Percentiles rank a stretch among this genome's conserved stretches.
Evolutionary conservation across 495 filamentous ascomycete genomes (phyloP).

Genomic region (Daldinia grandis): DNA sequence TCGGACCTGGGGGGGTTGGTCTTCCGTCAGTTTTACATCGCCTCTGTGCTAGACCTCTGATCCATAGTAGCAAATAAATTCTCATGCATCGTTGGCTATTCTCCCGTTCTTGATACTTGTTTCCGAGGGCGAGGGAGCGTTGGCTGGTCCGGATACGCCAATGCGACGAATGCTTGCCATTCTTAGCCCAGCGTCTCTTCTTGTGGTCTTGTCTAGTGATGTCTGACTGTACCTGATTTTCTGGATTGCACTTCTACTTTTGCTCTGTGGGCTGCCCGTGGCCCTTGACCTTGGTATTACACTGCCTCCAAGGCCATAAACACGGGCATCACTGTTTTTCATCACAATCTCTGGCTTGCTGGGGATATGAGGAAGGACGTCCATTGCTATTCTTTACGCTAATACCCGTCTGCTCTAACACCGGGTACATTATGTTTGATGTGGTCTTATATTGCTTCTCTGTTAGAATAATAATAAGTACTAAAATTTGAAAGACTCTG

Average conservation of each 20-base stretch:
- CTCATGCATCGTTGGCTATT: conserved; percentile 30
- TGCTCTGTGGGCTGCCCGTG: background rate
- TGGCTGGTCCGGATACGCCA: conserved; percentile 20
- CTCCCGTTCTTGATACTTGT: conserved; percentile 4
- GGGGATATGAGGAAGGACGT: conserved; percentile 29
- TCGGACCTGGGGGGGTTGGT: background rate
- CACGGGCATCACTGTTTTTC: conserved; percentile 29
- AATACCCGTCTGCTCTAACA: background rate
- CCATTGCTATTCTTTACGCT: background rate
- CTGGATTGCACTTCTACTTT: conserved; percentile 6
- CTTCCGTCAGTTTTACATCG: conserved; percentile 6
- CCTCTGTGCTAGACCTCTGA: conserved; percentile 4
- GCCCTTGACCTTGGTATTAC: conserved; percentile 29
- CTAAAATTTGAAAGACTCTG: background rate
- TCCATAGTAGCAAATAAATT: conserved; percentile 15
- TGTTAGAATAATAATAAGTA: background rate
- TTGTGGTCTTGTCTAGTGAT: conserved; percentile 1
- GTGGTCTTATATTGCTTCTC: too few relatives aligned
- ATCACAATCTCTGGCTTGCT: conserved; percentile 19
- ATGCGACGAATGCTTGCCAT: background rate
- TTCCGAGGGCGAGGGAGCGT: background rate
- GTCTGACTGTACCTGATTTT: conserved; percentile 1
- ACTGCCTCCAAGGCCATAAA: conserved; percentile 26
- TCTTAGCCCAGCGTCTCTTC: conserved; percentile 3
- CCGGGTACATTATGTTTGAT: too few relatives aligned